Conservation (phyloP, 1,284 basidiomycete species). For the Phylloboletellus chloephorus region DNA sequence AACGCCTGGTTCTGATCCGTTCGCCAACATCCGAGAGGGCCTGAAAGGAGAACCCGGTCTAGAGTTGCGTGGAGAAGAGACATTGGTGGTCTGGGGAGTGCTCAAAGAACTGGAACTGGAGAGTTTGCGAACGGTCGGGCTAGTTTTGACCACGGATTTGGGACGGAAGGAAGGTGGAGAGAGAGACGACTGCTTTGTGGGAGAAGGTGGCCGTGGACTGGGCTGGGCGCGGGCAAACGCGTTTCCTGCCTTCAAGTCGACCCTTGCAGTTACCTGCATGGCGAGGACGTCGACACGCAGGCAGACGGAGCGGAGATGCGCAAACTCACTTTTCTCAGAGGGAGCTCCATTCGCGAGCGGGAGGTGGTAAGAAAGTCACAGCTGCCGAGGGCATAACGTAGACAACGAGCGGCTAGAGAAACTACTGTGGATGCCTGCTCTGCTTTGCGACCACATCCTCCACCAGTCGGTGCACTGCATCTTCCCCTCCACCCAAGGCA, state of each 20-base stretch:
- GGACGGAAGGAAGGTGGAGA: conserved; percentile 39
- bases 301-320: not conserved
- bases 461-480: conserved; percentile 54
- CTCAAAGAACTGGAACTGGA: conserved; percentile 29
- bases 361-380: not conserved
- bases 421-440: too few relatives aligned
- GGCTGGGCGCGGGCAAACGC: conserved; percentile 28
- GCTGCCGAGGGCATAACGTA: too few relatives aligned
- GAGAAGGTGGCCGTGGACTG: conserved; percentile 44
- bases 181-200: conserved; percentile 41
- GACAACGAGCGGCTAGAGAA: too few relatives aligned
- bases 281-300: conserved; percentile 14
- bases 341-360: conserved; percentile 29
- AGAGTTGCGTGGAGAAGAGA: conserved; percentile 15
- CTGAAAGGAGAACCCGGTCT: conserved; percentile 43
- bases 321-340: conserved; percentile 40
- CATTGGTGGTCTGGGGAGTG: conserved; percentile 17
- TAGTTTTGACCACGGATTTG: conserved; percentile 58
- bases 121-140: conserved; percentile 42
- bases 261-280: conserved; percentile 40
- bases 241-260: conserved; percentile 30
- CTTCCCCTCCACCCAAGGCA: conserved; percentile 57
- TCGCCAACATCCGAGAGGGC: conserved; percentile 24
- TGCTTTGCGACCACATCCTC: conserved; percentile 59
- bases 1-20: conserved; percentile 13